Evolutionary conservation across 2,329 filamentous ascomycete genomes (phyloP).

Genomic region (Massarina eburnea): DNA sequence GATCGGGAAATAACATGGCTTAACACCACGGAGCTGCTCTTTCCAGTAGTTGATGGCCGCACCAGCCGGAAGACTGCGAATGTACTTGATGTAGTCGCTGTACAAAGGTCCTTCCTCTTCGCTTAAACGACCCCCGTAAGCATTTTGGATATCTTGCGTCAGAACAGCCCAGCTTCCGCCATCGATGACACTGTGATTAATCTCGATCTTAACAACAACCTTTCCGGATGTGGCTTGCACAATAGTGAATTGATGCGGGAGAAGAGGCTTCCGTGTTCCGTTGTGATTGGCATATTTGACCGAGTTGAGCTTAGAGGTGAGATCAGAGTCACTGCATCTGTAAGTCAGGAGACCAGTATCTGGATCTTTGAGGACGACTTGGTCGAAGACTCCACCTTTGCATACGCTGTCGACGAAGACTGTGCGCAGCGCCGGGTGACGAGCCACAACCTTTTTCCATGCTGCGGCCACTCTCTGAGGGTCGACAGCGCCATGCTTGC

Average conservation of each 20-base stretch:
- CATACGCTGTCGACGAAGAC: conserved; percentile 39
- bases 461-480: conserved; percentile 21
- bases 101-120: conserved; percentile 32
- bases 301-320: conserved; percentile 21
- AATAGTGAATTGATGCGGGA: conserved; percentile 37
- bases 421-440: conserved; percentile 37
- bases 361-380: conserved; percentile 32
- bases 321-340: conserved; percentile 26
- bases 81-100: conserved; percentile 40
- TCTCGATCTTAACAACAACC: conserved; percentile 37
- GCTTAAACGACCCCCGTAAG: conserved; percentile 29
- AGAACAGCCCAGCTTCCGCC: conserved; percentile 35
- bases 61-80: conserved; percentile 21
- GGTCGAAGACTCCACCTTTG: conserved; percentile 39
- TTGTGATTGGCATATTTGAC: conserved; percentile 30
- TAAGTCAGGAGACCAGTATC: conserved; percentile 25
- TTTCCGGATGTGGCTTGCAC: conserved; percentile 29
- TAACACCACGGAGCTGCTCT: conserved; percentile 28
- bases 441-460: conserved; percentile 36
- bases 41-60: conserved; percentile 36
- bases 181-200: conserved; percentile 40
- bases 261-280: conserved; percentile 29
- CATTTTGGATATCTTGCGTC: conserved; percentile 31
- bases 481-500: conserved; percentile 24
- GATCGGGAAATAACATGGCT: conserved; percentile 38